Percentiles rank a stretch among this genome's conserved stretches.
Conservation (phyloP, 352 stramenopile genomes). For the Phytophthora melonis region DNA sequence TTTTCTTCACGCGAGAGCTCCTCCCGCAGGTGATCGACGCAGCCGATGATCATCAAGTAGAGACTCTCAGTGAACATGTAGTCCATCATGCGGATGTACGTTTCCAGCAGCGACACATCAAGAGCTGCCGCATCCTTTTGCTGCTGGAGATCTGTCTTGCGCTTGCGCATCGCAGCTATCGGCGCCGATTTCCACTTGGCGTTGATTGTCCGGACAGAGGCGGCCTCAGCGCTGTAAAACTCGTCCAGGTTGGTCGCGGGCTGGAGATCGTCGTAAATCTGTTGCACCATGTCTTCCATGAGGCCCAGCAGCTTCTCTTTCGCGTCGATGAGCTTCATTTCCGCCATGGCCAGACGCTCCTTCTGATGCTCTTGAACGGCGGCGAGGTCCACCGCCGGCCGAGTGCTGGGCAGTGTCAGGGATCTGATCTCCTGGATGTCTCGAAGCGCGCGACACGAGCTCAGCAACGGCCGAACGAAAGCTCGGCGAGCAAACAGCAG, state of each 20-base stretch:
- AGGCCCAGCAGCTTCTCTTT: constrained; percentile 64
- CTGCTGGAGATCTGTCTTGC: constrained; percentile 39
- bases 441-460: constrained; percentile 46
- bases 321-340: constrained; percentile 72
- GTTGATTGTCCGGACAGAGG: constrained; percentile 56
- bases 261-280: constrained; percentile 48
- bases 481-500: constrained; percentile 51
- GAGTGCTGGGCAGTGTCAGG: constrained; percentile 48
- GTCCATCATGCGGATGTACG: constrained; percentile 67
- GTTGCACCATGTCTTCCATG: constrained; percentile 64
- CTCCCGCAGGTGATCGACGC: constrained; percentile 41
- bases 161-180: constrained; percentile 52
- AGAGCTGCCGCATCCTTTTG: constrained; percentile 56
- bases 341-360: constrained; percentile 40
- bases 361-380: constrained; percentile 64
- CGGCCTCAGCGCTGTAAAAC: constrained; percentile 55
- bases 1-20: constrained; percentile 55
- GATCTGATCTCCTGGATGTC: constrained; percentile 55
- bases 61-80: constrained; percentile 81
- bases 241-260: constrained; percentile 60
- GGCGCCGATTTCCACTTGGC: constrained; percentile 72
- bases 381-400: constrained; percentile 38
- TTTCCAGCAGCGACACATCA: constrained; percentile 58
- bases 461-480: constrained; percentile 54
- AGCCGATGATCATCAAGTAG: constrained; percentile 69